phyloP scores from a whole-genome alignment of 2,329 filamentous ascomycete species.

The Trichoderma arundinaceum region DNA sequence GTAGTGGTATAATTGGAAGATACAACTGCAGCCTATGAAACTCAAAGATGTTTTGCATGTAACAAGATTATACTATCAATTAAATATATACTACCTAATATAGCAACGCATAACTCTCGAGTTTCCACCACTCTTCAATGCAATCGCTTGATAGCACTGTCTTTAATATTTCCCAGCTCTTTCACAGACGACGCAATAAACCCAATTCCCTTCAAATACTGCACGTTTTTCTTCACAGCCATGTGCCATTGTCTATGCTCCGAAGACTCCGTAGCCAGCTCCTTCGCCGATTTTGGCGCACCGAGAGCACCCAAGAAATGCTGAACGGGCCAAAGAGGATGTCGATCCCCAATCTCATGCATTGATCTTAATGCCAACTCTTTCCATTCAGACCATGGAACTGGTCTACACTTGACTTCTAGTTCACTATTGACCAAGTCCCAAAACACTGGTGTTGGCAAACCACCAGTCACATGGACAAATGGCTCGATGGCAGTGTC shows the following conservation, averaged over 20 bases:
- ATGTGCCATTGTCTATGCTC: constrained; percentile 1
- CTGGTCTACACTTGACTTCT: constrained; percentile 18
- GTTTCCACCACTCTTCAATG: neutral
- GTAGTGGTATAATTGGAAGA: too few species aligned
- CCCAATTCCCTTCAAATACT: constrained; percentile 18
- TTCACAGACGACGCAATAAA: constrained; percentile 10
- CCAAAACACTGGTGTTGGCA: constrained; percentile 35
- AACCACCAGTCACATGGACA: constrained; percentile 32
- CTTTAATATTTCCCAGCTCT: neutral
- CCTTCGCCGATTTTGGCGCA: neutral
- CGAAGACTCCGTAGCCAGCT: neutral
- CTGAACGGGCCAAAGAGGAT: constrained; percentile 39
- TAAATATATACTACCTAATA: too few species aligned
- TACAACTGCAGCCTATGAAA: too few species aligned
- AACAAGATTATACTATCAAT: too few species aligned
- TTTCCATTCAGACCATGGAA: constrained; percentile 33
- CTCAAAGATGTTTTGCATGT: too few species aligned
- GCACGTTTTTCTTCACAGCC: constrained; percentile 15
- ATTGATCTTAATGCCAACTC: constrained; percentile 25
- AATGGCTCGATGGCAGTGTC: constrained; percentile 2
- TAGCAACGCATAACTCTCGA: too few species aligned
- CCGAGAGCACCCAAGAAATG: constrained; percentile 33
- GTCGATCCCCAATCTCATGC: constrained; percentile 33
- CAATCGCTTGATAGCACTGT: neutral
- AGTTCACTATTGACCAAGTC: constrained; percentile 32